Percentiles rank a stretch among this genome's conserved stretches.
Evolutionary conservation across 2,329 filamentous ascomycete species (phyloP).

Genomic region (Hymenoscyphus occultus): DNA sequence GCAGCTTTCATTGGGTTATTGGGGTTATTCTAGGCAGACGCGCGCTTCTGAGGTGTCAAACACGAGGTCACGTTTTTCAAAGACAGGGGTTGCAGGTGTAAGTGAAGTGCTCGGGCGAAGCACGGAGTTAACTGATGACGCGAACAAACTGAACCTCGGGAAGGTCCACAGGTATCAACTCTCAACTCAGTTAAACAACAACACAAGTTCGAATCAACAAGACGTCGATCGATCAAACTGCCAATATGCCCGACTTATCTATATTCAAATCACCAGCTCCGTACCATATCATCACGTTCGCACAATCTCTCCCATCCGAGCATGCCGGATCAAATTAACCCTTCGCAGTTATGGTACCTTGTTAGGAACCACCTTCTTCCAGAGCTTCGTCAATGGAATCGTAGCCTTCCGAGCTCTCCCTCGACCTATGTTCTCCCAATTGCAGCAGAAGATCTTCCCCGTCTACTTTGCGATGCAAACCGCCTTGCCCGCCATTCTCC

Average conservation of each 20-base stretch:
- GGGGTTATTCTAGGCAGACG: conserved; percentile 14
- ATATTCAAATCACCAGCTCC: conserved; percentile 61
- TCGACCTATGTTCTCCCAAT: conserved; percentile 73
- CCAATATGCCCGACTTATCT: conserved; percentile 38
- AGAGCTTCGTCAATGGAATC: conserved; percentile 76
- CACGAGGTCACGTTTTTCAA: not conserved
- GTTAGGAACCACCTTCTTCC: conserved; percentile 82
- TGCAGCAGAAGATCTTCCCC: conserved; percentile 81
- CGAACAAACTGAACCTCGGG: too few relatives aligned
- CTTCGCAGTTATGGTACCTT: conserved; percentile 75
- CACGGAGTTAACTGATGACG: not conserved
- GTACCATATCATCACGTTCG: conserved; percentile 74
- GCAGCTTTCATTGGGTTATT: not conserved
- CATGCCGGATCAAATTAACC: conserved; percentile 16
- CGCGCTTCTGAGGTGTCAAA: conserved; percentile 1
- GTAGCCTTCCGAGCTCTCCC: conserved; percentile 75
- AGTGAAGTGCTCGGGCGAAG: not conserved
- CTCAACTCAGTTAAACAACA: not conserved
- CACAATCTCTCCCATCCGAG: conserved; percentile 3
- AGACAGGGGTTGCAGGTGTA: not conserved
- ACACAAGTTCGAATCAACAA: not conserved
- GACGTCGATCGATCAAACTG: not conserved
- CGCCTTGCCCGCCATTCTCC: conserved; percentile 66
- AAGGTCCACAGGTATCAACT: not conserved
- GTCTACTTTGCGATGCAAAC: conserved; percentile 87